These are phyloP conservation scores for Suhomyces chickasaworum DNA, from an alignment of 1,139 yeast species.

Conservation along the genomic window DNA sequence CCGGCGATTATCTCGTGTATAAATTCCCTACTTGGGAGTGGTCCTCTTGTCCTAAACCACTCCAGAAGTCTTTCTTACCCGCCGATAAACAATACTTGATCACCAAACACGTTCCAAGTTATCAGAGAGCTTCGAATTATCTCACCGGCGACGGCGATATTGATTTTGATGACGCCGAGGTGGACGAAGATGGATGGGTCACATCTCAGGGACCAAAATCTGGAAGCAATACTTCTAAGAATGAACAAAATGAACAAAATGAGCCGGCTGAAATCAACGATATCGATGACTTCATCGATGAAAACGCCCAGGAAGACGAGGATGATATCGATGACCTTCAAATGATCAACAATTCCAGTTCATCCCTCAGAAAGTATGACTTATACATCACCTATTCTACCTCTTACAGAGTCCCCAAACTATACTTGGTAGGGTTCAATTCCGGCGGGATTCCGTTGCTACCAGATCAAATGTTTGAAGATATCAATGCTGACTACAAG, in stretches of 20 bases:
- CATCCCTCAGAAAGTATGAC: constrained; percentile 71
- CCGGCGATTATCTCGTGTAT: constrained; percentile 89
- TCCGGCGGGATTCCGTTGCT: constrained; percentile 81
- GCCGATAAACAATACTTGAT: constrained; percentile 82
- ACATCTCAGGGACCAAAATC: constrained; percentile 12
- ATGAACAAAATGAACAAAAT: constrained; percentile 12
- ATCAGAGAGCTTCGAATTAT: constrained; percentile 67
- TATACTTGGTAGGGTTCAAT: constrained; percentile 87
- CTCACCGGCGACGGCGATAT: constrained; percentile 36
- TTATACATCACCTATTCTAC: constrained; percentile 90
- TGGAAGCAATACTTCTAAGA: constrained; percentile 7
- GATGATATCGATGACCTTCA: constrained; percentile 37
- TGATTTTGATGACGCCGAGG: constrained; percentile 35
- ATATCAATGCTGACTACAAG: constrained; percentile 85
- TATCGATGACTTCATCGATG: constrained; percentile 46
- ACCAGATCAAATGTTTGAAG: constrained; percentile 93
- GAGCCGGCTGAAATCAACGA: constrained; percentile 28
- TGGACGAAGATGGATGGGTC: constrained; percentile 67
- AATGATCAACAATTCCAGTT: constrained; percentile 26
- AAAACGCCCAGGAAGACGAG: constrained; percentile 30
- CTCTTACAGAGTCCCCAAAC: constrained; percentile 92
- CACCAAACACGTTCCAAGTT: constrained; percentile 87
- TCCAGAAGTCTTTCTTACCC: constrained; percentile 74
- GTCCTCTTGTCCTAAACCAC: constrained; percentile 68
- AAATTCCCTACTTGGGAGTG: constrained; percentile 98